Evolutionary conservation across 2,329 filamentous ascomycete genomes (phyloP).

Genomic region (Cladosporium sp.): DNA sequence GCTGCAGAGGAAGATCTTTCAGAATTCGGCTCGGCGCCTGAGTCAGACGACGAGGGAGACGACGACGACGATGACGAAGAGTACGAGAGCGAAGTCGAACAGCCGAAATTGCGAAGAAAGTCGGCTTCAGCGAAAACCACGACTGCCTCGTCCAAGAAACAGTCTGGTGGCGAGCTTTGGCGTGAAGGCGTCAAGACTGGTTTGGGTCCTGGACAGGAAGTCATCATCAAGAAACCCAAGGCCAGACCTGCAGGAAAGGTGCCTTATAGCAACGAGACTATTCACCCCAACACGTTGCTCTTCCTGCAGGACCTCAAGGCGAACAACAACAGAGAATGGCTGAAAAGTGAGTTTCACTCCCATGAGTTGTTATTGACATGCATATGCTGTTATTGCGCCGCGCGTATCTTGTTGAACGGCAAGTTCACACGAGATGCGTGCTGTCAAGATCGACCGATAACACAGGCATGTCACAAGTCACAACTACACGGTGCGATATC

Average conservation of each 20-base stretch:
- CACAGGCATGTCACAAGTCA: neutral
- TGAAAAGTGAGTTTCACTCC: constrained; percentile 56
- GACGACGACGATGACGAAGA: constrained; percentile 40
- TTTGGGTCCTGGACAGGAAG: constrained; percentile 60
- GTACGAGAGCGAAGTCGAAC: constrained; percentile 37
- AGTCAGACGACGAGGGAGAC: constrained; percentile 39
- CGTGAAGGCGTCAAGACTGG: constrained; percentile 57
- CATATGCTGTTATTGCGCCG: neutral
- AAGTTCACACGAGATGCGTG: constrained; percentile 8
- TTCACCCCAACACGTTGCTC: constrained; percentile 65
- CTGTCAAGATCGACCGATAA: neutral
- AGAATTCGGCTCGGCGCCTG: constrained; percentile 47
- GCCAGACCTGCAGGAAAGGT: constrained; percentile 61
- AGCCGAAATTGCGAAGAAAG: constrained; percentile 24
- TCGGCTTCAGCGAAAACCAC: constrained; percentile 28
- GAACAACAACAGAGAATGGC: constrained; percentile 65
- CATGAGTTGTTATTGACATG: neutral
- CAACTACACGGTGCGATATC: neutral
- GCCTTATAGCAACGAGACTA: constrained; percentile 58
- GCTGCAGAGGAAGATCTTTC: constrained; percentile 31
- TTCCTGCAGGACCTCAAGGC: constrained; percentile 61
- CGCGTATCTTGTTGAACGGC: neutral
- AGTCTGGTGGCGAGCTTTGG: constrained; percentile 47
- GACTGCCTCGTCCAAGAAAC: neutral
- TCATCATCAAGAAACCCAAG: constrained; percentile 65